These are phyloP conservation scores for Nannochloropsis salina DNA, from an alignment of 108 stramenopile species.

Conservation along the genomic window DNA sequence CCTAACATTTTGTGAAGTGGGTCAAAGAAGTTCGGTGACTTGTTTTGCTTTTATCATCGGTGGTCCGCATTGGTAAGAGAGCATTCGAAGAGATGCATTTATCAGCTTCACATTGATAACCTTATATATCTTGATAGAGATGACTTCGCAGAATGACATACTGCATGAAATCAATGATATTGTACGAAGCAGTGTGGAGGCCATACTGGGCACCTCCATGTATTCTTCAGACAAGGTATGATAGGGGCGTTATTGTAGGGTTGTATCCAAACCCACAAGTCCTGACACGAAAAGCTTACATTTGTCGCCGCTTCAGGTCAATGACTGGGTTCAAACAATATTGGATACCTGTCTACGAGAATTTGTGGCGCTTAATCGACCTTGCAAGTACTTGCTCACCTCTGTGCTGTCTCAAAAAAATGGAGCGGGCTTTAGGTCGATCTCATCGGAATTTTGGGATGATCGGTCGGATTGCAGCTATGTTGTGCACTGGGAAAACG, in stretches of 20 bases:
- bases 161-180: background rate
- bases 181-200: background rate
- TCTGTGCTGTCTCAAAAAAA: conserved; percentile 13
- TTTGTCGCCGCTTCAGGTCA: background rate
- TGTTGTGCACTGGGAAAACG: background rate
- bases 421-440: background rate
- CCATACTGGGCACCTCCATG: background rate
- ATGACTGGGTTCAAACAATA: background rate
- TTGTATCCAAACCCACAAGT: background rate
- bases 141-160: background rate
- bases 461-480: background rate
- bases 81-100: no score
- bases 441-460: conserved; percentile 12
- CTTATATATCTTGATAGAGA: background rate
- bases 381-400: background rate
- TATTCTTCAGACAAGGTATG: background rate
- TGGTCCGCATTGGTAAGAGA: no score
- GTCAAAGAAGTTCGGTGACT: no score
- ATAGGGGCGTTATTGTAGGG: no score
- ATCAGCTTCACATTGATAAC: no score
- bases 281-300: background rate
- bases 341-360: background rate
- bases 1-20: no score
- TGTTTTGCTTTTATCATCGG: no score
- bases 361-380: background rate